Conservation (phyloP, 106 monocot species). For the Hemerocallis citrina region DNA sequence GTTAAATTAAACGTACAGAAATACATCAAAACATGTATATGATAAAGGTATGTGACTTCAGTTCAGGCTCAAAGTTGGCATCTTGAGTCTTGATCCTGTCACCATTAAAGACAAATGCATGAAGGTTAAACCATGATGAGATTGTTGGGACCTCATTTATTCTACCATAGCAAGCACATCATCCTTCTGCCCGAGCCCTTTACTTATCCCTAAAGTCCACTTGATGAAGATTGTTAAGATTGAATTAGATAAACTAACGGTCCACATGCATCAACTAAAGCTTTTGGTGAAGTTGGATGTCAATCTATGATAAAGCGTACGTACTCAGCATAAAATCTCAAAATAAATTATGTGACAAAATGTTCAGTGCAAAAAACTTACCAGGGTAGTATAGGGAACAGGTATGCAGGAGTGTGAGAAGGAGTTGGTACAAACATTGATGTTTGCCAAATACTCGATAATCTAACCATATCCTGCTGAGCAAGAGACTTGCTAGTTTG, state of each 20-base stretch:
- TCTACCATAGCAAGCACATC: too few species aligned
- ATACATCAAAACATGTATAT: background rate
- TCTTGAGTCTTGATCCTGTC: background rate
- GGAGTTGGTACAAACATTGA: too few species aligned
- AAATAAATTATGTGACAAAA: background rate
- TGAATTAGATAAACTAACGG: too few species aligned
- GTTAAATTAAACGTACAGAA: background rate
- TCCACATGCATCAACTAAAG: too few species aligned
- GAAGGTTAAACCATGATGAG: background rate
- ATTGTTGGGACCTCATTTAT: too few species aligned
- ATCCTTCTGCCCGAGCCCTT: too few species aligned
- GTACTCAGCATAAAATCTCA: background rate
- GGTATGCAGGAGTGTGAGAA: background rate
- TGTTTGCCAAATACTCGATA: background rate
- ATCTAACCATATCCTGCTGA: background rate
- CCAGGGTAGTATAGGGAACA: background rate
- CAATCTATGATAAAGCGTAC: too few species aligned
- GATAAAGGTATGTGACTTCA: background rate
- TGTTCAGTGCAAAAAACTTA: background rate
- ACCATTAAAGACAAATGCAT: background rate
- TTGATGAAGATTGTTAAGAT: too few species aligned
- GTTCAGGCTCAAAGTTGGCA: background rate
- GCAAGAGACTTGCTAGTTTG: slow-evolving; percentile 3
- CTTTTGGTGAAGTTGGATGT: too few species aligned
- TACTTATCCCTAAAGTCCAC: too few species aligned